phyloP scores from a whole-genome alignment of 176 grass and related monocot species.

The Dendrocalamus sinicus region DNA sequence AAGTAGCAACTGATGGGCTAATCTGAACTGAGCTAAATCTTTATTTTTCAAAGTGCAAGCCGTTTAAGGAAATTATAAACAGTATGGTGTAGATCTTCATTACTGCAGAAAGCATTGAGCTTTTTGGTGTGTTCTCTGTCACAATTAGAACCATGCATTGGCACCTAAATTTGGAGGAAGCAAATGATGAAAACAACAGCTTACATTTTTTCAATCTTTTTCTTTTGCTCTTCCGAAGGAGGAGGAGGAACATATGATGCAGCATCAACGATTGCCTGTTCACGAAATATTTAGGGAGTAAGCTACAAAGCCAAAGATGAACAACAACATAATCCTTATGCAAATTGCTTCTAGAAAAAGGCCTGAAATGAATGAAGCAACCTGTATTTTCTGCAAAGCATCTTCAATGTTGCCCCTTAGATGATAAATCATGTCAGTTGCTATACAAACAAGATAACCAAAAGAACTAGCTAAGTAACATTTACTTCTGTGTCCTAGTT shows the following conservation, averaged over 20 bases:
- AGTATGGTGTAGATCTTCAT: neutral
- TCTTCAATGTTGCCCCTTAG: constrained; percentile 90
- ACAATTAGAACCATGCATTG: constrained; percentile 17
- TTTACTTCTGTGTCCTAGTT: constrained; percentile 95
- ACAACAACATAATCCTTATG: neutral
- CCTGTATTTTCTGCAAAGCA: constrained; percentile 96
- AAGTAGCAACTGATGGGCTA: constrained; percentile 16
- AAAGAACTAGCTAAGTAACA: constrained; percentile 13
- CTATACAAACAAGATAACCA: constrained; percentile 22
- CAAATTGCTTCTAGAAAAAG: constrained; percentile 24
- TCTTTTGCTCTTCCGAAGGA: constrained; percentile 92
- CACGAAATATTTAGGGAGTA: constrained; percentile 26
- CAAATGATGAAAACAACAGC: constrained; percentile 13
- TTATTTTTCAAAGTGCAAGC: constrained; percentile 16
- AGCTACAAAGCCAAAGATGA: neutral
- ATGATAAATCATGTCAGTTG: constrained; percentile 42
- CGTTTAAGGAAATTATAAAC: constrained; percentile 23
- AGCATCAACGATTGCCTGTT: constrained; percentile 89
- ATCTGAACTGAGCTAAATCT: constrained; percentile 18
- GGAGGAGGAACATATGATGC: constrained; percentile 94
- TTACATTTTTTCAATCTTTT: constrained; percentile 96
- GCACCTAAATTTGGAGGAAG: constrained; percentile 25
- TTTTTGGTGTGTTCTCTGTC: neutral
- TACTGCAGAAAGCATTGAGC: neutral
- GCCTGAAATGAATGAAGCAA: constrained; percentile 30